phyloP scores from a whole-genome alignment of 2,329 filamentous ascomycete genomes.

The Alternaria tenuissima region DNA sequence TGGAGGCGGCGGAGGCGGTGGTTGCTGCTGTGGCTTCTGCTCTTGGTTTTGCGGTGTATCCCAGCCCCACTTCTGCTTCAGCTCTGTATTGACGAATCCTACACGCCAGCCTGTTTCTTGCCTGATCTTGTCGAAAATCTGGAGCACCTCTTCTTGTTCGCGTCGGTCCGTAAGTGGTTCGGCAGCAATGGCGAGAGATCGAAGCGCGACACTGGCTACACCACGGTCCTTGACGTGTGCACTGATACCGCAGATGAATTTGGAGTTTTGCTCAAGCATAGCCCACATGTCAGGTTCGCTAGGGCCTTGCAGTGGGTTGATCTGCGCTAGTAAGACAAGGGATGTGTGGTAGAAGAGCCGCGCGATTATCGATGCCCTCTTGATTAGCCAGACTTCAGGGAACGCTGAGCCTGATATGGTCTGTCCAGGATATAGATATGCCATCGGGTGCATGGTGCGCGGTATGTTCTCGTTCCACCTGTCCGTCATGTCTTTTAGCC shows the following conservation, averaged over 20 bases:
- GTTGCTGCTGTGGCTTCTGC: constrained; percentile 41
- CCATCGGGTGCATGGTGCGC: constrained; percentile 85
- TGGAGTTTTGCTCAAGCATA: constrained; percentile 76
- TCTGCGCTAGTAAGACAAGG: constrained; percentile 80
- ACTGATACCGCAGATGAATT: constrained; percentile 87
- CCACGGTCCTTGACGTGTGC: constrained; percentile 83
- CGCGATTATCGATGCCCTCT: constrained; percentile 80
- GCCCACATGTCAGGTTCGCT: constrained; percentile 72
- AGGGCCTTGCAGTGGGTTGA: constrained; percentile 73
- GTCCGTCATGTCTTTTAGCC: constrained; percentile 82
- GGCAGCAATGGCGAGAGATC: constrained; percentile 79
- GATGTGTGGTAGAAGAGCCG: constrained; percentile 90
- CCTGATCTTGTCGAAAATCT: constrained; percentile 78
- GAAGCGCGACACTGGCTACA: constrained; percentile 79
- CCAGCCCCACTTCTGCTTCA: constrained; percentile 83
- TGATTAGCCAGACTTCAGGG: constrained; percentile 88
- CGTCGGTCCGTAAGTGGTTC: constrained; percentile 71
- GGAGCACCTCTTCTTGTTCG: constrained; percentile 82
- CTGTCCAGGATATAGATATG: constrained; percentile 74
- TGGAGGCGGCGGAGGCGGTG: constrained; percentile 28
- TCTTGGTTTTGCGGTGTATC: constrained; percentile 52
- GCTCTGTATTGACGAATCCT: constrained; percentile 72
- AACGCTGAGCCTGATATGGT: constrained; percentile 76
- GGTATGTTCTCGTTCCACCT: constrained; percentile 82
- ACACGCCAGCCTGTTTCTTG: constrained; percentile 82